Base-by-base conservation (phyloP, 2,329 filamentous ascomycete genomes). In the Colletotrichum melonis region DNA sequence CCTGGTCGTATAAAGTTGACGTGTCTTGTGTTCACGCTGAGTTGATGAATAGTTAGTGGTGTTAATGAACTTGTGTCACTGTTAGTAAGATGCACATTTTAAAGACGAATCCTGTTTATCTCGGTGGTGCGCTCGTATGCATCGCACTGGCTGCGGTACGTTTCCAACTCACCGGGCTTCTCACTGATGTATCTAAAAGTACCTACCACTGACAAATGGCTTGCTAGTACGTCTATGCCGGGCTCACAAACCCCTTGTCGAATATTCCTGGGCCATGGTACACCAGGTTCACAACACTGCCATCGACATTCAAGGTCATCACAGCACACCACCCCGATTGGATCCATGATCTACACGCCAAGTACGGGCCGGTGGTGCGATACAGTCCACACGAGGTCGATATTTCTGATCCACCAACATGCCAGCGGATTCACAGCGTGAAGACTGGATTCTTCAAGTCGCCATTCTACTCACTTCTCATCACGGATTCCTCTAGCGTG, bases 361-460 rank as follows among this genome's bases (percentile, higher is more conserved):
- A 49, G 32, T 74, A 74, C n/a, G 72, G 72, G 12, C 69, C 72
- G 9, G 63, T 68, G 2, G 72, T 74, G 11, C 72, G 72, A 19
- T 63, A 68, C 5, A 58, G 49, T 22, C 72, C 72, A 11, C 14
- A 55, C 14, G 63, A 74, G 19, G 72, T 74, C 28, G 74, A 73
- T 66, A 55, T 80, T 2, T 69, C 76, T 12, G 75, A 79, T 14
- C 32, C 78, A 7, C 64, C 73, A 8, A 75, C 72, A 55, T 66
- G 77, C 52, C 78, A 77, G 46, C 69, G 65, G 82, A 55, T 89
- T 82, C 56, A 71, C 49, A 57, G 67, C 11, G 68, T 63, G 5
- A 67, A 72, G 38, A 69, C 60, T 0, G 62, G 56, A 5, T 73
- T 73, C 2, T 16, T 67, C 14, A 73, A 73, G 32, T 62, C 67